Percentiles rank a stretch among this genome's conserved stretches.
These are phyloP conservation scores for Lycium ferocissimum DNA, from an alignment of 257 asterid species.

Conservation along the genomic window DNA sequence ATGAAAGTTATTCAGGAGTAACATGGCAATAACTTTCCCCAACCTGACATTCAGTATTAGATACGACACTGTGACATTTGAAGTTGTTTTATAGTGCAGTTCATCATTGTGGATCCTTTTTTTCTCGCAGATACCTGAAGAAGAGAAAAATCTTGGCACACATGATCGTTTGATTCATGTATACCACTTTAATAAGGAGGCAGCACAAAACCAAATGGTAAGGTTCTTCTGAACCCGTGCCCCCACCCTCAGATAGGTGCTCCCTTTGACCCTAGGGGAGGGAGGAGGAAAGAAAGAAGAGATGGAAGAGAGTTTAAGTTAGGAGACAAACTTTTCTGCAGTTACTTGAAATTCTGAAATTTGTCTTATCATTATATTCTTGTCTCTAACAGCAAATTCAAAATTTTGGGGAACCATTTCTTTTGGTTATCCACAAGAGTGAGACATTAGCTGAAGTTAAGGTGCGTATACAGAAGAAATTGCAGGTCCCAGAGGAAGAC, in stretches of 20 bases:
- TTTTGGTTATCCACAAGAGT: conserved; percentile 55
- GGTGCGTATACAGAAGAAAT: conserved; percentile 57
- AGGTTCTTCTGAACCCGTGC: conserved; percentile 21
- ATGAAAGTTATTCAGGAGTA: background rate
- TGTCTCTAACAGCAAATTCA: conserved; percentile 48
- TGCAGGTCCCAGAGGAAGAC: conserved; percentile 63
- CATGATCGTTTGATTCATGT: conserved; percentile 62
- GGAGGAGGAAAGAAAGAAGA: conserved; percentile 11
- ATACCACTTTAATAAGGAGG: conserved; percentile 58
- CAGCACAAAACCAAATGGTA: conserved; percentile 61
- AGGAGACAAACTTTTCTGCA: background rate
- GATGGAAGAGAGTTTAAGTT: background rate
- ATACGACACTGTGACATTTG: background rate
- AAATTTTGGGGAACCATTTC: conserved; percentile 66
- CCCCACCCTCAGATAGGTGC: background rate
- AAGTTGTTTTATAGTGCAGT: conserved; percentile 11
- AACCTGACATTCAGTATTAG: background rate
- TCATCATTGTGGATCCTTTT: conserved; percentile 1
- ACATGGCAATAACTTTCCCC: background rate
- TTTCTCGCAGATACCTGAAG: conserved; percentile 52
- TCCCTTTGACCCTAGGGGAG: conserved; percentile 2
- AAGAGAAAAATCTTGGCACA: conserved; percentile 51
- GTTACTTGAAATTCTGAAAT: conserved; percentile 5
- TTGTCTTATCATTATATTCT: conserved; percentile 14
- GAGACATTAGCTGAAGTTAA: conserved; percentile 57